phyloP scores from a whole-genome alignment of 108 stramenopile species.

The Schizochytrium sp. region DNA sequence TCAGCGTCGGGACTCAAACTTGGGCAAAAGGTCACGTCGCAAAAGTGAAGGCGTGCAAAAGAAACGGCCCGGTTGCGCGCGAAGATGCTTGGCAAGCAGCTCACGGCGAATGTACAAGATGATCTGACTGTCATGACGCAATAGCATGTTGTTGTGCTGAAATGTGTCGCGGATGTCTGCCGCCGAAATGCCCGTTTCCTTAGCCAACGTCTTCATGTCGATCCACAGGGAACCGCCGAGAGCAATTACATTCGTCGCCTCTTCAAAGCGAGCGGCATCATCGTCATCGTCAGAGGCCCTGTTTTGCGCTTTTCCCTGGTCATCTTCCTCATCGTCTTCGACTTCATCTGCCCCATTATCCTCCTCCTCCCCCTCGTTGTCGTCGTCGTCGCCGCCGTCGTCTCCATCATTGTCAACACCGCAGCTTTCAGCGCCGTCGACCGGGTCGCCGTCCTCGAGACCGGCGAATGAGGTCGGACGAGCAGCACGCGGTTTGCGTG shows the following conservation, averaged over 20 bases:
- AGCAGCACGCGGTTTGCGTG: neutral
- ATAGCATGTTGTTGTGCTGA: neutral
- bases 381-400: neutral
- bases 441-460: neutral
- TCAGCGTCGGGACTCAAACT: neutral
- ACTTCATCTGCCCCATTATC: neutral
- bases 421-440: neutral
- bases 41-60: neutral
- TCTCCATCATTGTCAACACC: neutral
- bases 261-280: neutral
- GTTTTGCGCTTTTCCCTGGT: neutral
- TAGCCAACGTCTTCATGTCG: neutral
- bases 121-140: neutral
- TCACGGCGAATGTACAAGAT: neutral
- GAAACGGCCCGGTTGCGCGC: neutral
- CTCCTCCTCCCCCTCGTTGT: neutral
- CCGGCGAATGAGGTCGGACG: neutral
- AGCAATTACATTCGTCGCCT: neutral
- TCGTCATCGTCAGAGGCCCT: neutral
- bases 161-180: neutral
- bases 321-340: neutral
- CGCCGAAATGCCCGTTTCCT: neutral
- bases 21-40: neutral
- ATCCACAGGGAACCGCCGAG: neutral
- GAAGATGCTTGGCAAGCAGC: neutral